Percentiles rank a stretch among this genome's conserved stretches.
These are phyloP conservation scores for Colletotrichum spinosum DNA, from an alignment of 2,329 filamentous ascomycete genomes.

Conservation along the genomic window DNA sequence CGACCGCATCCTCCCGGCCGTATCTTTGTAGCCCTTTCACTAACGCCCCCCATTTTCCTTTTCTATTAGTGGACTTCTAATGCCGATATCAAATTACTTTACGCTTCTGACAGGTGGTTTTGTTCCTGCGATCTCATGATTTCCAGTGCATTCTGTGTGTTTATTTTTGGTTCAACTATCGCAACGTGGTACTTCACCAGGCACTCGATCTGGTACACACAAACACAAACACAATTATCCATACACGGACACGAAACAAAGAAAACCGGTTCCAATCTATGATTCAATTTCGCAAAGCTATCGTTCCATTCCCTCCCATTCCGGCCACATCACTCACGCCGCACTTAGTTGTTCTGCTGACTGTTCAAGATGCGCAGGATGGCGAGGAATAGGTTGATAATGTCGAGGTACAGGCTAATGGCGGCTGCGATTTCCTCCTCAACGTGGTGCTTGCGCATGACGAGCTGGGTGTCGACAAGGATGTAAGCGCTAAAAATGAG, in stretches of 20 bases:
- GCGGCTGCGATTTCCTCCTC: conserved; percentile 97
- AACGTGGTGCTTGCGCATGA: conserved; percentile 95
- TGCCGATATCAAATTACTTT: conserved; percentile 69
- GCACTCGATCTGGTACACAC: neutral
- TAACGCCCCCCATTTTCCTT: conserved; percentile 51
- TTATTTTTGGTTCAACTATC: neutral
- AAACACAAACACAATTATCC: neutral
- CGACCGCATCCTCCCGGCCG: conserved; percentile 34
- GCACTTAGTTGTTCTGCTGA: conserved; percentile 85
- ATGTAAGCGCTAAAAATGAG: conserved; percentile 96
- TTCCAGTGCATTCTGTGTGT: neutral
- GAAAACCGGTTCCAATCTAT: neutral
- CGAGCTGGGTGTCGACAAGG: conserved; percentile 93
- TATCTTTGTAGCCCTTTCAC: conserved; percentile 41
- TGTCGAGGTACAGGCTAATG: conserved; percentile 94
- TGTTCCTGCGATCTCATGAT: neutral
- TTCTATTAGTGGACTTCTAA: conserved; percentile 72
- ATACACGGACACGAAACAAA: conserved; percentile 1
- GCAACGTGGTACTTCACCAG: neutral
- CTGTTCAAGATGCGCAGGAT: conserved; percentile 97
- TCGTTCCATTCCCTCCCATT: neutral
- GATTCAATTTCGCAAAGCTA: no score
- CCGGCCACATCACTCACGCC: neutral
- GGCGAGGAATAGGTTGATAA: conserved; percentile 96
- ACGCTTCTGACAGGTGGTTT: conserved; percentile 33